These are phyloP conservation scores for Lipomyces japonicus DNA, from an alignment of 805 yeast species.

Conservation along the genomic window DNA sequence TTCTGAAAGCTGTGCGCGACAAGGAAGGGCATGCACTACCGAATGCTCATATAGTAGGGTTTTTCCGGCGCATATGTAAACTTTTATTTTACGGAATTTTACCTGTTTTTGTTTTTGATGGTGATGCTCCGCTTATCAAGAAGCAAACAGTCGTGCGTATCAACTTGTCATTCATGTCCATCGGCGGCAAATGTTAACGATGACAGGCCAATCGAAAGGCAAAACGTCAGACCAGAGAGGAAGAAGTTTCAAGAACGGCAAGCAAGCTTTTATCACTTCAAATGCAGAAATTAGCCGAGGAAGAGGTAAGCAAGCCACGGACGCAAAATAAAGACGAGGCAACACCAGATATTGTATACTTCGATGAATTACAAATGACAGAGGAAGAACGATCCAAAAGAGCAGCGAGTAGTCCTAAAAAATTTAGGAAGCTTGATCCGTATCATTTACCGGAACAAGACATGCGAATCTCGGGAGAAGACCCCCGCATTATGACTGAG, in stretches of 20 bases:
- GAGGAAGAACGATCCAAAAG: slow-evolving; percentile 21
- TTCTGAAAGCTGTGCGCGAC: slow-evolving; percentile 89
- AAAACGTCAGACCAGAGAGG: slow-evolving; percentile 68
- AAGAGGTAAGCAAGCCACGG: slow-evolving; percentile 20
- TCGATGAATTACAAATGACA: slow-evolving; percentile 20
- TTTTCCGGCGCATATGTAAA: slow-evolving; percentile 89
- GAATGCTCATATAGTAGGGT: slow-evolving; percentile 90
- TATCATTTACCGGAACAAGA: slow-evolving; percentile 76
- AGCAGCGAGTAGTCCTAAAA: slow-evolving; percentile 15
- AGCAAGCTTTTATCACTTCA: slow-evolving; percentile 75
- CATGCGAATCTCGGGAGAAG: slow-evolving; percentile 43
- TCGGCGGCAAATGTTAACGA: neutral
- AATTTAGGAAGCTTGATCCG: slow-evolving; percentile 65
- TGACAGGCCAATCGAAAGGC: slow-evolving; percentile 54
- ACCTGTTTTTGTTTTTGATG: slow-evolving; percentile 93
- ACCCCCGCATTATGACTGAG: slow-evolving; percentile 69
- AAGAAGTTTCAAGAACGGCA: slow-evolving; percentile 70
- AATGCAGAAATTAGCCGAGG: slow-evolving; percentile 55
- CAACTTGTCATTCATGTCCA: neutral
- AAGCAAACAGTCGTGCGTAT: slow-evolving; percentile 59
- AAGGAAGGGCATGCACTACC: slow-evolving; percentile 70
- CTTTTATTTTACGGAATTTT: slow-evolving; percentile 77
- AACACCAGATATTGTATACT: slow-evolving; percentile 12
- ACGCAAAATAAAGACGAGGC: slow-evolving; percentile 7
- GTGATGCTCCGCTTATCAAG: slow-evolving; percentile 86